Conservation (phyloP, 2,329 filamentous ascomycete genomes). For the Fusarium musae region DNA sequence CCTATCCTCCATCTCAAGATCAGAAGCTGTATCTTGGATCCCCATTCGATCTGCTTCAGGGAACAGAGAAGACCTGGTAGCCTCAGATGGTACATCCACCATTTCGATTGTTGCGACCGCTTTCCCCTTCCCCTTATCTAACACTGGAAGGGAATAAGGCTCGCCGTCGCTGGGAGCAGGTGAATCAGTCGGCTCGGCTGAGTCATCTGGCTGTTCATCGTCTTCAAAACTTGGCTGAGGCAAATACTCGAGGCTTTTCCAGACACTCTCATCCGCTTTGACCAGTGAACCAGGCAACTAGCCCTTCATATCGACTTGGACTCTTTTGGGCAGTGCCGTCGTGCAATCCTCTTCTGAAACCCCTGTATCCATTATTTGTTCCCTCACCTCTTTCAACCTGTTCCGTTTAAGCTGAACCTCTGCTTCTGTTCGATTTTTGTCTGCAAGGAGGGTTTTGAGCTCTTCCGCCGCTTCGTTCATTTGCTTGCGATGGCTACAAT, state of each 20-base stretch:
- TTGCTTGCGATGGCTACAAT: neutral
- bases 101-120: neutral
- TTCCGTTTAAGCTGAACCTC: neutral
- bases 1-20: neutral
- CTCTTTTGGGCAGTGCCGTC: neutral
- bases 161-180: neutral
- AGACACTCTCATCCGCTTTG: accelerated
- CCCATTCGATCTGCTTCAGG: too few relatives aligned
- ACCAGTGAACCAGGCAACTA: neutral
- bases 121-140: neutral
- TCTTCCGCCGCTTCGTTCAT: neutral
- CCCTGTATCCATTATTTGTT: neutral
- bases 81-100: neutral
- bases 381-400: accelerated
- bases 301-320: neutral
- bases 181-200: too few relatives aligned
- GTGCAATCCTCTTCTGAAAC: neutral
- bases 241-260: neutral
- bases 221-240: neutral
- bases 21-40: neutral
- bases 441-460: neutral
- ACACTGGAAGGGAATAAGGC: neutral
- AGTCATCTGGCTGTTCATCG: neutral
- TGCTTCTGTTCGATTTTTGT: neutral
- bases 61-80: neutral